A percentile compares a stretch with the other conserved stretches of the same genome.
phyloP scores from a whole-genome alignment of 257 asterid species.

The Orobanche coerulescens region DNA sequence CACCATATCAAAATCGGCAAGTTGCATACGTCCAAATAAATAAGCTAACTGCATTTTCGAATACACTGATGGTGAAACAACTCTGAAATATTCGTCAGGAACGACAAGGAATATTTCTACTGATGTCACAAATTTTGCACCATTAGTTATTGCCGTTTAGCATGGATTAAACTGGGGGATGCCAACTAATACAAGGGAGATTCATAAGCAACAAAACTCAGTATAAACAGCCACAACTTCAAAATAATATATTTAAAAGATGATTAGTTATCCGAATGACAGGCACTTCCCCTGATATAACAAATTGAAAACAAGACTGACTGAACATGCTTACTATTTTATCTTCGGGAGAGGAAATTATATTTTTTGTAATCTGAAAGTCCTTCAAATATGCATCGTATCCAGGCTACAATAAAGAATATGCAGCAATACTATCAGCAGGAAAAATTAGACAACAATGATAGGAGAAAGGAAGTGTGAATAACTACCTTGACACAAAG shows the following conservation, averaged over 20 bases:
- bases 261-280: conserved; percentile 3
- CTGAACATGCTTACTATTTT: conserved; percentile 50
- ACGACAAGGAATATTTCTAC: conserved; percentile 3
- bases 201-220: not conserved
- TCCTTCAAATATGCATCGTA: conserved; percentile 64
- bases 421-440: conserved; percentile 21
- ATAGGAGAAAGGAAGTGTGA: conserved; percentile 17
- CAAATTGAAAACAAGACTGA: conserved; percentile 18
- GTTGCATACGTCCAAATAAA: not conserved
- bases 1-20: not conserved
- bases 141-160: not conserved
- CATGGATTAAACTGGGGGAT: not conserved
- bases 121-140: not conserved
- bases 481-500: conserved; percentile 62
- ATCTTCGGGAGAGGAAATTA: conserved; percentile 41
- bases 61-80: not conserved
- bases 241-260: not conserved
- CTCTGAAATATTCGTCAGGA: conserved; percentile 5
- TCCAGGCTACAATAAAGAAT: conserved; percentile 65
- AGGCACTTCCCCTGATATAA: conserved; percentile 15
- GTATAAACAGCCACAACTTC: conserved; percentile 1
- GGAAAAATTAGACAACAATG: conserved; percentile 17
- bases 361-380: conserved; percentile 55
- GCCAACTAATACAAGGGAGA: not conserved
- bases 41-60: not conserved